Evolutionary conservation across 2,329 filamentous ascomycete genomes (phyloP), one percentile per base, ranked within the genome.

Genomic region (Calycina marina): DNA sequence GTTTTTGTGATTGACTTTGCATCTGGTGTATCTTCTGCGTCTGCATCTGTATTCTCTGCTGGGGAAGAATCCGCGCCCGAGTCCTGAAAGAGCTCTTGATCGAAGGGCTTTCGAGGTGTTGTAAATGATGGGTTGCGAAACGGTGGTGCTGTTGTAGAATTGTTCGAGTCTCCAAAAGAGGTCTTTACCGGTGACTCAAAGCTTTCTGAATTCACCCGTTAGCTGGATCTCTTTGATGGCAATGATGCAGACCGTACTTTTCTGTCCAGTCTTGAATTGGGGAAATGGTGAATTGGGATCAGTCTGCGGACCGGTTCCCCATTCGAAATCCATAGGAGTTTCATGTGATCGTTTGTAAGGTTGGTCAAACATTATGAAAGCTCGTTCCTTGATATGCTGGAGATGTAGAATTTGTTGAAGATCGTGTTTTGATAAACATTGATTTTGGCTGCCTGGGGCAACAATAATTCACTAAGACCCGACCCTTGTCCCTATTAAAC

Each of bases 241-340:
- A 30, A 18, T 10, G 14, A 26, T 15, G 16, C 14, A 20, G 14
- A 35, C 39, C 41, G 34, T 36, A 52, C 49, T 31, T 32, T 47
- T 49, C 11, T 43, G 41, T 13, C 44, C 41, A 24, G 38, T 35
- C 24, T 61, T 58, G 22, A 66, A 60, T 40, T 71, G 67, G 13
- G 65, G 60, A 50, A 76, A 77, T 2, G 72, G 72, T 41, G 71
- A 75, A 6, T 67, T 69, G 12, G 62, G 63, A 53, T 77, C 72
- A 38, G 71, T 53, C 12, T 69, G 70, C 2, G 64, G 69, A 29
- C 58, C 53, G 16, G 60, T 62, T 44, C 75, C 64, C 51, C 72
- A 77, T 49, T 77, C 69, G 67, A 69, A 77, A 45, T 77, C 72
- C 72, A 77, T 77, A 40, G 60, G 70, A 39, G 67, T 60, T 53